Evolutionary conservation across 169 alveolate species (phyloP).

Genomic region (Eimeria mitis): DNA sequence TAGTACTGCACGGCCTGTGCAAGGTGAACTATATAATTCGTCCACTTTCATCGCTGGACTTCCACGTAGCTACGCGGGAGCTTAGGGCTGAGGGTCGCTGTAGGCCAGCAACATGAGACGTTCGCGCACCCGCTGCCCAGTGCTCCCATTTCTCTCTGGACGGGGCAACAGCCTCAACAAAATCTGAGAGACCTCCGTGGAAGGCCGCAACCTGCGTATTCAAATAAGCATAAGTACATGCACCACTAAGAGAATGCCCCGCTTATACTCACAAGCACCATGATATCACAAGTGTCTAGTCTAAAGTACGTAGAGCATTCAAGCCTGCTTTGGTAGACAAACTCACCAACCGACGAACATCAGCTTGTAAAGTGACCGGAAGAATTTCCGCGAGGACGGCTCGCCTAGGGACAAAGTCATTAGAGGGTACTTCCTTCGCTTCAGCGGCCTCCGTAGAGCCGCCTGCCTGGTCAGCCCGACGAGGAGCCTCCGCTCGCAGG

Average conservation of each 20-base stretch:
- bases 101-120: slow-evolving; percentile 32
- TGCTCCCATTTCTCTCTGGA: slow-evolving; percentile 41
- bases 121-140: slow-evolving; percentile 54
- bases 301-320: background rate
- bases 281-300: background rate
- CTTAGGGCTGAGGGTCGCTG: slow-evolving; percentile 25
- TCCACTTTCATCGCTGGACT: background rate
- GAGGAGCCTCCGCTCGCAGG: background rate
- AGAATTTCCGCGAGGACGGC: background rate
- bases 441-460: background rate
- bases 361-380: background rate
- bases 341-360: slow-evolving; percentile 59
- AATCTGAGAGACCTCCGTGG: slow-evolving; percentile 36
- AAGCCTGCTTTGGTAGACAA: background rate
- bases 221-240: background rate
- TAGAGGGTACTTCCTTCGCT: background rate
- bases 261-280: background rate
- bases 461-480: background rate
- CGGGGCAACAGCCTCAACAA: slow-evolving; percentile 60
- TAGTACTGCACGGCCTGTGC: background rate
- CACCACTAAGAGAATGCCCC: background rate
- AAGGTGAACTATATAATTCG: background rate
- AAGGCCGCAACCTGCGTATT: slow-evolving; percentile 17
- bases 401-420: background rate
- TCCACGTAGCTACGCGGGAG: slow-evolving; percentile 33